Conservation (phyloP, 495 filamentous ascomycete species). For the Rusavskia elegans region DNA sequence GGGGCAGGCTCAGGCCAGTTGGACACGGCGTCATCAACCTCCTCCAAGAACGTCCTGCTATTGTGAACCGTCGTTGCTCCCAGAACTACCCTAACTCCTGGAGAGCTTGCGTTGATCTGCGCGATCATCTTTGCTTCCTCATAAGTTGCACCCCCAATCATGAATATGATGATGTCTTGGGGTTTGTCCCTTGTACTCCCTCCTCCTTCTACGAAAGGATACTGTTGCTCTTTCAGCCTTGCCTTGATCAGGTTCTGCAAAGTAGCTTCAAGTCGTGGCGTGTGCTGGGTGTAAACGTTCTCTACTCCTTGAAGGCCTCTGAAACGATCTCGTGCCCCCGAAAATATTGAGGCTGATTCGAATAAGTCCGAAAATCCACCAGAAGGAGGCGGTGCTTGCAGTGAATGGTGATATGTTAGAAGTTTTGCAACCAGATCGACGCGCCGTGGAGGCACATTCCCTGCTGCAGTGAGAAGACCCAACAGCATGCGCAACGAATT, state of each 20-base stretch:
- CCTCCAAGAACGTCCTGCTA: slow-evolving; percentile 71
- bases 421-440: slow-evolving; percentile 63
- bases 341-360: slow-evolving; percentile 81
- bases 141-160: slow-evolving; percentile 84
- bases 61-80: slow-evolving; percentile 78
- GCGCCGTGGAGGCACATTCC: slow-evolving; percentile 52
- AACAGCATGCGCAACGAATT: slow-evolving; percentile 68
- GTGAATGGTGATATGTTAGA: slow-evolving; percentile 65
- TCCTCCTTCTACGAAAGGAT: slow-evolving; percentile 83
- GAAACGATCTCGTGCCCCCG: slow-evolving; percentile 73
- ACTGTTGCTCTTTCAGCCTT: slow-evolving; percentile 63
- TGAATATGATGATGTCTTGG: slow-evolving; percentile 89
- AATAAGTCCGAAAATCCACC: slow-evolving; percentile 80
- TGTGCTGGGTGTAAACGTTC: slow-evolving; percentile 97
- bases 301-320: slow-evolving; percentile 94
- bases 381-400: slow-evolving; percentile 54
- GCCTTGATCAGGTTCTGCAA: slow-evolving; percentile 88
- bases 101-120: slow-evolving; percentile 77
- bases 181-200: slow-evolving; percentile 80
- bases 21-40: slow-evolving; percentile 62
- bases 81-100: slow-evolving; percentile 74
- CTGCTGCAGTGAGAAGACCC: slow-evolving; percentile 67
- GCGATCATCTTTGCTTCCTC: slow-evolving; percentile 93
- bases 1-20: slow-evolving; percentile 66
- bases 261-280: slow-evolving; percentile 70